Evolutionary conservation across 768 basidiomycete species (phyloP).

Genomic region (Leccinum aurantiacum): DNA sequence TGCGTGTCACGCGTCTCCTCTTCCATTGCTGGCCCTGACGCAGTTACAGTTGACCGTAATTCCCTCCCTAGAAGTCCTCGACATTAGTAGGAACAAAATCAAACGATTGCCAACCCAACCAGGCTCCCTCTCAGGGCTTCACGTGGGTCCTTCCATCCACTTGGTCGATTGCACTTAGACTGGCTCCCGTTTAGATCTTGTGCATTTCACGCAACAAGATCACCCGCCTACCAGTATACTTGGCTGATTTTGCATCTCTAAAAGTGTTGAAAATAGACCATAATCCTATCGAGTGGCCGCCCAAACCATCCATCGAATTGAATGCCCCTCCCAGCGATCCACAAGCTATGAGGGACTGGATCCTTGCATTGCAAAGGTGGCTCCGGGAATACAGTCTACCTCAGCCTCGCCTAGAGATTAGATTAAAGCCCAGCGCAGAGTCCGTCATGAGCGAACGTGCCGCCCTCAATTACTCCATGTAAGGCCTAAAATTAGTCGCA

Average conservation of each 20-base stretch:
- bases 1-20: slow-evolving; percentile 42
- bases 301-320: slow-evolving; percentile 52
- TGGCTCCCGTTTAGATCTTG: slow-evolving; percentile 59
- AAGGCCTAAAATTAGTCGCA: slow-evolving; percentile 10
- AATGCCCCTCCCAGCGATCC: slow-evolving; percentile 43
- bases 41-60: slow-evolving; percentile 70
- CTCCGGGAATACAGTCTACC: slow-evolving; percentile 51
- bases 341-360: slow-evolving; percentile 68
- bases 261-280: slow-evolving; percentile 83
- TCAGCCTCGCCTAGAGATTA: slow-evolving; percentile 33
- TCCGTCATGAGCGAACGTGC: slow-evolving; percentile 47
- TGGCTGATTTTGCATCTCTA: slow-evolving; percentile 69
- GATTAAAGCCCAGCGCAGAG: slow-evolving; percentile 44
- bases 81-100: slow-evolving; percentile 92
- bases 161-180: slow-evolving; percentile 3
- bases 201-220: slow-evolving; percentile 86
- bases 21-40: slow-evolving; percentile 13
- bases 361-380: slow-evolving; percentile 72
- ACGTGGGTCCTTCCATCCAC: slow-evolving; percentile 43
- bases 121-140: slow-evolving; percentile 74
- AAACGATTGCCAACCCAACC: slow-evolving; percentile 75
- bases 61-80: slow-evolving; percentile 88
- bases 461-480: slow-evolving; percentile 36
- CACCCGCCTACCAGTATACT: slow-evolving; percentile 72
- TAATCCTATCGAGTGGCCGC: slow-evolving; percentile 95